Evolutionary conservation across 208 protist genomes (phyloP).

Genomic region (Novymonas esmeraldas): DNA sequence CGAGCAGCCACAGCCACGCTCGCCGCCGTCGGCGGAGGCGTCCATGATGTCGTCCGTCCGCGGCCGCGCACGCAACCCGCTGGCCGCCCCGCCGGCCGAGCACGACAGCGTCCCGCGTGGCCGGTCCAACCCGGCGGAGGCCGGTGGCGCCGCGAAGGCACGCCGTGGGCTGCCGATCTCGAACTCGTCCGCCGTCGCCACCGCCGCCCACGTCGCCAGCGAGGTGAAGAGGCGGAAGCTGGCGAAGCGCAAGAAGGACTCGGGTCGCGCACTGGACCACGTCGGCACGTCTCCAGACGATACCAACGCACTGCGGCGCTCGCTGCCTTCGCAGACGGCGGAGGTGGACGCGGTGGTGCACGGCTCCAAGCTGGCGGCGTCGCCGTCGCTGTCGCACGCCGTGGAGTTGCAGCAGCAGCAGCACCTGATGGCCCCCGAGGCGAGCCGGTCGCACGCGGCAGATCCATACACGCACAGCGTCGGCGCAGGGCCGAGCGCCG

Average conservation of each 20-base stretch:
- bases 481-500: background rate
- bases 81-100: background rate
- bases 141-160: background rate
- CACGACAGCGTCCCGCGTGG: background rate
- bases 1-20: background rate
- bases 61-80: constrained; percentile 19
- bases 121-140: background rate
- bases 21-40: background rate
- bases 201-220: background rate
- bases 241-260: constrained; percentile 23
- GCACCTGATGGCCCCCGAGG: background rate
- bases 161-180: constrained; percentile 4
- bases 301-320: constrained; percentile 6
- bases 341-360: background rate
- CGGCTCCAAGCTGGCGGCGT: background rate
- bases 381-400: background rate
- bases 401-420: background rate
- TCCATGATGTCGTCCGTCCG: constrained; percentile 11
- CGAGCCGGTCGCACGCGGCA: background rate
- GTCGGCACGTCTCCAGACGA: background rate
- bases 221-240: constrained; percentile 18
- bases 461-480: background rate
- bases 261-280: background rate
- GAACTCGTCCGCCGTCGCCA: background rate
- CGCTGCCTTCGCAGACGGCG: constrained; percentile 2